phyloP scores from a whole-genome alignment of 768 basidiomycete genomes.

The Phaeolepiota aurea region DNA sequence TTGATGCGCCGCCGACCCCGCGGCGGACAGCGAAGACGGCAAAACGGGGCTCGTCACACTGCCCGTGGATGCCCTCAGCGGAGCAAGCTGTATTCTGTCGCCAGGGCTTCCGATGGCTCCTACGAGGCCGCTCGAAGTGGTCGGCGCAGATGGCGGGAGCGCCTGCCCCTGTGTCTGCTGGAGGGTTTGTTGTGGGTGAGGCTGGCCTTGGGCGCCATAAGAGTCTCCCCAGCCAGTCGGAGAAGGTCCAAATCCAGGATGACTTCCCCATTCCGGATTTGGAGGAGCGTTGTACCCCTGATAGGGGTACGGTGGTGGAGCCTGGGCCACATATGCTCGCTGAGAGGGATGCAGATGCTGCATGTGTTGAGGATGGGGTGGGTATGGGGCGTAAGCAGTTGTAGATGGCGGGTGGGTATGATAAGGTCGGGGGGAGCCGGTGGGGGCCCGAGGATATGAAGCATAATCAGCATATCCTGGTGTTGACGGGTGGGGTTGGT shows the following conservation, averaged over 20 bases:
- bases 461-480: conserved; percentile 4
- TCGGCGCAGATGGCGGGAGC: conserved; percentile 2
- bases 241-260: conserved; percentile 2
- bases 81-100: conserved; percentile 50
- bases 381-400: conserved; percentile 7
- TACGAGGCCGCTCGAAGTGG: conserved; percentile 9
- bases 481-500: conserved; percentile 4
- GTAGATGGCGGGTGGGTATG: conserved; percentile 9
- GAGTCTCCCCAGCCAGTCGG: conserved; percentile 2
- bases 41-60: conserved; percentile 9
- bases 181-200: conserved; percentile 9
- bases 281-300: not conserved
- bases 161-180: conserved; percentile 5
- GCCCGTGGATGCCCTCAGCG: conserved; percentile 24
- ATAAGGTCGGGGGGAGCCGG: conserved; percentile 8
- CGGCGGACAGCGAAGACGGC: conserved; percentile 5
- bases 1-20: not conserved
- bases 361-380: conserved; percentile 6
- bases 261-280: conserved; percentile 4
- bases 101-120: conserved; percentile 14
- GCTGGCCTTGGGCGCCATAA: conserved; percentile 7
- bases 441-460: conserved; percentile 3
- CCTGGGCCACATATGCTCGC: conserved; percentile 2
- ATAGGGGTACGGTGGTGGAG: conserved; percentile 7
- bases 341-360: conserved; percentile 8